phyloP scores from a whole-genome alignment of 2,329 filamentous ascomycete species.

The Cladosporium colombiae region DNA sequence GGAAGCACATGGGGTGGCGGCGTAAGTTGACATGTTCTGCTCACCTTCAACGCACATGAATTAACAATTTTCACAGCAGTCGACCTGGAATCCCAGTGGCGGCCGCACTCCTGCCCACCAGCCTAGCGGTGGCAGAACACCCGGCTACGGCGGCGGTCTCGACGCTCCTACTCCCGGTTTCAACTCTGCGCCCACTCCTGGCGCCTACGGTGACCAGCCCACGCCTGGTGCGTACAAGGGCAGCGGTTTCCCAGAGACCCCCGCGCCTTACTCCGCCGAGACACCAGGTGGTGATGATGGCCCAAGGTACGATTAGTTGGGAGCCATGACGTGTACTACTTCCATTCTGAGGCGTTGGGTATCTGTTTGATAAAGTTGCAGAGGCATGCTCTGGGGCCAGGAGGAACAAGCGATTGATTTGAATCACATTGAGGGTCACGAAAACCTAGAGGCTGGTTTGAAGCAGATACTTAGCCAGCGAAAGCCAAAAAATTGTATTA shows the following conservation, averaged over 20 bases:
- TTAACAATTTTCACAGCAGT: slow-evolving; percentile 30
- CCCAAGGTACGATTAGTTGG: slow-evolving; percentile 42
- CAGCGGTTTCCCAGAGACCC: slow-evolving; percentile 54
- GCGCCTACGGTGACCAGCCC: slow-evolving; percentile 37
- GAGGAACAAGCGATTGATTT: background rate
- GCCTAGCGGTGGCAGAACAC: slow-evolving; percentile 68
- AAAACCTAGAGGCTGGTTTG: background rate
- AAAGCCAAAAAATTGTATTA: background rate
- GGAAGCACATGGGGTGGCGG: slow-evolving; percentile 28
- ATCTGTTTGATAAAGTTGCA: background rate
- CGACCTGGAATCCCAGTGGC: slow-evolving; percentile 40
- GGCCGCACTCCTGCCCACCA: slow-evolving; percentile 58
- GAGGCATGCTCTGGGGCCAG: background rate
- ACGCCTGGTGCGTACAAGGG: slow-evolving; percentile 43
- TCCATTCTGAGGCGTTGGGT: background rate
- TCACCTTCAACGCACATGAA: slow-evolving; percentile 59
- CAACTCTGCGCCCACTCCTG: slow-evolving; percentile 47
- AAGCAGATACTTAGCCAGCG: background rate
- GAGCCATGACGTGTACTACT: background rate
- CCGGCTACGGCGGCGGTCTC: slow-evolving; percentile 62
- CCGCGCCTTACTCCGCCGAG: slow-evolving; percentile 53
- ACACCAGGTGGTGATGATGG: slow-evolving; percentile 53
- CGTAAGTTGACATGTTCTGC: slow-evolving; percentile 25
- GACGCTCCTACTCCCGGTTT: slow-evolving; percentile 61
- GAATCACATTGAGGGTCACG: background rate